A percentile compares a stretch with the other conserved stretches of the same genome.
Conservation (phyloP, 1,139 yeast species). For the Trichomonascaceae sp. region DNA sequence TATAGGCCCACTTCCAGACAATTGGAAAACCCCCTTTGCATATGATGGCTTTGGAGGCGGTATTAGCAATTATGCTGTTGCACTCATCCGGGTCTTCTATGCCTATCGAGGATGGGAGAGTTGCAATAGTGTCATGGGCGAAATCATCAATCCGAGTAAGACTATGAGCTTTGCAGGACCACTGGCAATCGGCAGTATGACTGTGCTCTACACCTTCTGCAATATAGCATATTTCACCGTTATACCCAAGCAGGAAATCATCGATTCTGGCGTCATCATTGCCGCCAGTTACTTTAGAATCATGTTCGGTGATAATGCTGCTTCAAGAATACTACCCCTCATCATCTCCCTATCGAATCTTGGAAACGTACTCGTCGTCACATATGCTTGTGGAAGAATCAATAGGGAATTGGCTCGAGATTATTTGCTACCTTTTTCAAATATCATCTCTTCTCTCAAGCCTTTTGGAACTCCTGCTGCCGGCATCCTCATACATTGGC, state of each 20-base stretch:
- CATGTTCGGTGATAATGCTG: slow-evolving; percentile 55
- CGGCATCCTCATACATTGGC: slow-evolving; percentile 47
- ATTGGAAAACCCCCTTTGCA: slow-evolving; percentile 25
- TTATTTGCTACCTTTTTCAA: slow-evolving; percentile 65
- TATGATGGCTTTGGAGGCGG: slow-evolving; percentile 33
- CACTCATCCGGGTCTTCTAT: slow-evolving; percentile 51
- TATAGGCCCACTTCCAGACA: slow-evolving; percentile 23
- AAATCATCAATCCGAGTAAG: slow-evolving; percentile 61
- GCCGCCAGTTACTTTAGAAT: slow-evolving; percentile 71
- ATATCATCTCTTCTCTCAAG: slow-evolving; percentile 42
- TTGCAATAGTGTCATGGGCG: slow-evolving; percentile 76
- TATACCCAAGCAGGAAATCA: slow-evolving; percentile 61
- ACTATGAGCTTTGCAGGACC: slow-evolving; percentile 71
- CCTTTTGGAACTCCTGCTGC: slow-evolving; percentile 52
- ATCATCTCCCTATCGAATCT: slow-evolving; percentile 65
- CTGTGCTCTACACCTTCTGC: slow-evolving; percentile 60
- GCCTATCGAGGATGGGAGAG: slow-evolving; percentile 67
- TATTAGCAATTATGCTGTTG: slow-evolving; percentile 38
- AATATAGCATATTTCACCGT: slow-evolving; percentile 69
- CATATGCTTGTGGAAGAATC: slow-evolving; percentile 69
- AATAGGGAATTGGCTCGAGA: slow-evolving; percentile 70
- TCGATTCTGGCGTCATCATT: slow-evolving; percentile 60
- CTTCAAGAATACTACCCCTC: slow-evolving; percentile 57
- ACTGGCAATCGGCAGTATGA: slow-evolving; percentile 52
- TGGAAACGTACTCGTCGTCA: slow-evolving; percentile 73